Conservation (phyloP, 2,329 filamentous ascomycete species). For the Leptographium radiaticola region DNA sequence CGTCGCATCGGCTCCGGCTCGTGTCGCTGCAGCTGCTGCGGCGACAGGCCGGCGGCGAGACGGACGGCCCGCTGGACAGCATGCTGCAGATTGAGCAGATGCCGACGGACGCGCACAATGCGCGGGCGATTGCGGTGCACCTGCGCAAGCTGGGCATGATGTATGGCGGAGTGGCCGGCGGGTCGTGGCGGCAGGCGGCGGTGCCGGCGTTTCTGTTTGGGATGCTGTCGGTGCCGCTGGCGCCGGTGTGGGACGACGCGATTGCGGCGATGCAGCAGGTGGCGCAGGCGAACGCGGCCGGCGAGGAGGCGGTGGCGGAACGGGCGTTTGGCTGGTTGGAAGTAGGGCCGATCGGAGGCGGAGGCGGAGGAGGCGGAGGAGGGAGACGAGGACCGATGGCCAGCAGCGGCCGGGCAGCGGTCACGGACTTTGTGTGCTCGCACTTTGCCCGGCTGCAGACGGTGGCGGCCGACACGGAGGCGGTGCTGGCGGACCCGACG, state of each 20-base stretch:
- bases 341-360: constrained; percentile 27
- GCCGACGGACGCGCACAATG: constrained; percentile 61
- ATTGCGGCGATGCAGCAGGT: constrained; percentile 64
- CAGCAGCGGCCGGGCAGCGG: constrained; percentile 19
- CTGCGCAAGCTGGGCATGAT: constrained; percentile 60
- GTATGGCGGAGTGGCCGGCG: constrained; percentile 46
- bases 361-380: background rate
- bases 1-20: constrained; percentile 62
- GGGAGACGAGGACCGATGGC: constrained; percentile 8
- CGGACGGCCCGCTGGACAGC: constrained; percentile 32
- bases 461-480: constrained; percentile 36
- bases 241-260: constrained; percentile 79
- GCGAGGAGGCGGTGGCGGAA: constrained; percentile 59
- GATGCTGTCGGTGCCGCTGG: constrained; percentile 71
- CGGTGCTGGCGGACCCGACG: constrained; percentile 37
- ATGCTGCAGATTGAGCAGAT: constrained; percentile 74
- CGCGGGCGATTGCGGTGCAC: constrained; percentile 69
- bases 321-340: constrained; percentile 70
- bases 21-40: constrained; percentile 57
- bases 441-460: constrained; percentile 51
- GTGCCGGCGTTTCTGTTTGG: constrained; percentile 81
- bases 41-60: background rate
- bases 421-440: constrained; percentile 75
- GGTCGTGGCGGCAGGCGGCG: constrained; percentile 55
- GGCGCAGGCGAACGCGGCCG: constrained; percentile 47